Evolutionary conservation across 2,329 filamentous ascomycete species (phyloP).

Genomic region (Phoma sp.): DNA sequence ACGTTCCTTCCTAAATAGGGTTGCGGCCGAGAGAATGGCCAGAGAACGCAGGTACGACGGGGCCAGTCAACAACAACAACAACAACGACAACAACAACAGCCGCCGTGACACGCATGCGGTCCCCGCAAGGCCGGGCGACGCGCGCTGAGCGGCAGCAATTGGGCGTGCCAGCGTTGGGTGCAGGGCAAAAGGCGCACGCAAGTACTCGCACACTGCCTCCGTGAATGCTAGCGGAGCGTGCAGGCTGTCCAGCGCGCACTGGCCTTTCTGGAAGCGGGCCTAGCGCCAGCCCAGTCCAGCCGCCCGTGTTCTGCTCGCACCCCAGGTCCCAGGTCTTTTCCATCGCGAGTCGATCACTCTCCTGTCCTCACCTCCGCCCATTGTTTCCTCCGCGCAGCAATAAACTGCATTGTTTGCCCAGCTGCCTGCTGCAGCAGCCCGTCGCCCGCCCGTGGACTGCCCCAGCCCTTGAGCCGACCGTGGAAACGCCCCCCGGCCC

Average conservation of each 20-base stretch:
- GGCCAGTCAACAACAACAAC: background rate
- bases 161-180: background rate
- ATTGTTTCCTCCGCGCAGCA: slow-evolving; percentile 30
- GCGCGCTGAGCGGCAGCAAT: background rate
- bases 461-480: slow-evolving; percentile 10
- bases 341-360: slow-evolving; percentile 35
- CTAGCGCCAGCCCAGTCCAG: slow-evolving; percentile 25
- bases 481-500: slow-evolving; percentile 26
- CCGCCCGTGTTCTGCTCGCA: slow-evolving; percentile 24
- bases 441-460: slow-evolving; percentile 22
- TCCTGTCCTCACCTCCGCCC: slow-evolving; percentile 30
- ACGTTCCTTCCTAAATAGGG: slow-evolving; percentile 18
- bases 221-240: slow-evolving; percentile 4
- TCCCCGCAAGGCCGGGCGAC: background rate
- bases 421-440: slow-evolving; percentile 29
- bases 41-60: slow-evolving; percentile 22
- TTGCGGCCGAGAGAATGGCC: slow-evolving; percentile 13
- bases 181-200: slow-evolving; percentile 6
- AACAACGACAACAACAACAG: background rate
- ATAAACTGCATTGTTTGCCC: slow-evolving; percentile 24
- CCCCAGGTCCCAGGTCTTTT: slow-evolving; percentile 28
- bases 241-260: slow-evolving; percentile 13
- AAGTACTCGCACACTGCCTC: slow-evolving; percentile 4
- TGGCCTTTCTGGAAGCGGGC: slow-evolving; percentile 22
- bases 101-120: background rate